A percentile compares a stretch with the other conserved stretches of the same genome.
Conservation (phyloP, 352 stramenopile species). For the Globisporangium emineosum region DNA sequence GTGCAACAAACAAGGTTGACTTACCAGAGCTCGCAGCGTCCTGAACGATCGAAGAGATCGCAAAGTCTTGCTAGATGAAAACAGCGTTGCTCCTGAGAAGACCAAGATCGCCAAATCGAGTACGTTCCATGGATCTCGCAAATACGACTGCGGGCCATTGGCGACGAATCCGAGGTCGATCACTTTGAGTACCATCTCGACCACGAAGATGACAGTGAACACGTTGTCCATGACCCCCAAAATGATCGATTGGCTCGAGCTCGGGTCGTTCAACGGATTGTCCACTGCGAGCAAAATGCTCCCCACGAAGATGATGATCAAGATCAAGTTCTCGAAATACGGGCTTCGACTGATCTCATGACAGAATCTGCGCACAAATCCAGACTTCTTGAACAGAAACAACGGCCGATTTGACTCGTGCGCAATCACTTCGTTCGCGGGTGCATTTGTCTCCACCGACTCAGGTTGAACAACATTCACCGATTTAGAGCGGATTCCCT, state of each 20-base stretch:
- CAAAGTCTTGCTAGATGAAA: constrained; percentile 39
- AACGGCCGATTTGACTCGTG: constrained; percentile 25
- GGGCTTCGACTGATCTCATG: constrained; percentile 27
- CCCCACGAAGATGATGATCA: constrained; percentile 60
- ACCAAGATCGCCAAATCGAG: constrained; percentile 71
- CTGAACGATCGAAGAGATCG: constrained; percentile 60
- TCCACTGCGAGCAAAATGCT: constrained; percentile 65
- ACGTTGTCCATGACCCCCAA: constrained; percentile 45
- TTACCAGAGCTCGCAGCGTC: constrained; percentile 59
- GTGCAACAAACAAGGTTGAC: constrained; percentile 10
- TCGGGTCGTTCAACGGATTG: constrained; percentile 52
- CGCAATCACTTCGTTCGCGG: constrained; percentile 16
- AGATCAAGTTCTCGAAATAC: constrained; percentile 59
- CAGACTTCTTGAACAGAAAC: constrained; percentile 26
- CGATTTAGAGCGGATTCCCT: background rate
- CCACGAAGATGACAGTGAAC: constrained; percentile 53
- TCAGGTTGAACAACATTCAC: background rate
- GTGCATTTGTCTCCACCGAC: background rate
- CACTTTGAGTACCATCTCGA: constrained; percentile 80
- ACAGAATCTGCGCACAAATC: constrained; percentile 19
- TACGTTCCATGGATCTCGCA: constrained; percentile 73
- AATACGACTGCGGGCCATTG: constrained; percentile 52
- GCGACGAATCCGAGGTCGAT: constrained; percentile 58
- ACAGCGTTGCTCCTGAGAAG: constrained; percentile 39
- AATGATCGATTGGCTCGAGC: constrained; percentile 21